phyloP scores from a whole-genome alignment of 495 filamentous ascomycete species.

The Aspergillus diversus region DNA sequence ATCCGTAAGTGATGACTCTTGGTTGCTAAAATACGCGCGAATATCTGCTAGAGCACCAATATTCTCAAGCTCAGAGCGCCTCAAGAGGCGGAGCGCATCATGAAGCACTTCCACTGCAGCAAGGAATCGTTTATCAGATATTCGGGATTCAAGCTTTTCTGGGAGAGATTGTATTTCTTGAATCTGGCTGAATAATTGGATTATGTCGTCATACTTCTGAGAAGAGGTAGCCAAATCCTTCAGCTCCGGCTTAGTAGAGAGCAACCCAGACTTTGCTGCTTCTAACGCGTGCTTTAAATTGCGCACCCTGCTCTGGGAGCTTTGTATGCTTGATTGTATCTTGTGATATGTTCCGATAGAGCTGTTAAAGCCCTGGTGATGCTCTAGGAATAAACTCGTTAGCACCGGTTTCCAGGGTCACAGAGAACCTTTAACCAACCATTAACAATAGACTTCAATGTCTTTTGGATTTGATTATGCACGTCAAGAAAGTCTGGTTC shows the following conservation, averaged over 20 bases:
- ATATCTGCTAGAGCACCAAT: conserved; percentile 89
- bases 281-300: conserved; percentile 78
- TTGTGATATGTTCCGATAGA: conserved; percentile 99
- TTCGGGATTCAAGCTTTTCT: conserved; percentile 87
- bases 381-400: conserved; percentile 57
- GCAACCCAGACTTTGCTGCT: conserved; percentile 79
- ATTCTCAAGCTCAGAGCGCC: conserved; percentile 85
- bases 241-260: conserved; percentile 87
- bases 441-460: conserved; percentile 94
- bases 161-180: conserved; percentile 90
- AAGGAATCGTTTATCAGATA: conserved; percentile 95
- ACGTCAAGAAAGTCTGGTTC: conserved; percentile 81
- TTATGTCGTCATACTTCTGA: conserved; percentile 87
- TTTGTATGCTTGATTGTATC: conserved; percentile 90
- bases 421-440: conserved; percentile 34
- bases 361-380: conserved; percentile 98
- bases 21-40: conserved; percentile 85
- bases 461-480: conserved; percentile 82
- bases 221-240: conserved; percentile 84
- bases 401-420: neutral
- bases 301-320: conserved; percentile 83
- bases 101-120: conserved; percentile 90
- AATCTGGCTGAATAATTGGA: conserved; percentile 81
- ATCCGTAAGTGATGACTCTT: conserved; percentile 89
- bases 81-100: conserved; percentile 78